These are phyloP conservation scores for Sicyos edulis DNA, from an alignment of 306 rosid species.

Conservation along the genomic window DNA sequence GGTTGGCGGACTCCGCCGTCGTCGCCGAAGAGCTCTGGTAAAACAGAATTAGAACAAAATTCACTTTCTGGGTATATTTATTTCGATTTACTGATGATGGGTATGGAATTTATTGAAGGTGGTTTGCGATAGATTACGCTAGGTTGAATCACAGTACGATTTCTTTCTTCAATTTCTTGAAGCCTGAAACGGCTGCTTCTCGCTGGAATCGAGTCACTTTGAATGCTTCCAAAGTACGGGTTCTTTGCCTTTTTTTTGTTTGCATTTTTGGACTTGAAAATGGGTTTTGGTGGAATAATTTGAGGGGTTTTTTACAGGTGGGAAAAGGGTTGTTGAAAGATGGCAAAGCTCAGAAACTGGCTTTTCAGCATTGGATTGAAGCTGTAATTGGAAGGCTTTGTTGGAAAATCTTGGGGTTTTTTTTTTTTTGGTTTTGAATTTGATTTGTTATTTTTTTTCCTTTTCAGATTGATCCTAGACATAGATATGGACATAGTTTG, in stretches of 20 bases:
- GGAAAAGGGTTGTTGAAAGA: conserved; percentile 79
- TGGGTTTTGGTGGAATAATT: background rate
- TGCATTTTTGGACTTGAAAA: background rate
- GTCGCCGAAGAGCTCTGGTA: conserved; percentile 93
- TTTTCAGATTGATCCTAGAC: conserved; percentile 88
- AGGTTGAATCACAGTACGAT: conserved; percentile 66
- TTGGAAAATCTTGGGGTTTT: background rate
- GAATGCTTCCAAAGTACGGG: conserved; percentile 72
- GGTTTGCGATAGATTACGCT: conserved; percentile 69
- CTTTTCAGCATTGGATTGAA: conserved; percentile 98
- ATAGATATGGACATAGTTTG: conserved; percentile 88
- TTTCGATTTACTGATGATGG: background rate
- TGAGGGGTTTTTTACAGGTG: conserved; percentile 48
- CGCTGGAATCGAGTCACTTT: conserved; percentile 62
- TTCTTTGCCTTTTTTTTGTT: background rate
- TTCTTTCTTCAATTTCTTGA: conserved; percentile 65
- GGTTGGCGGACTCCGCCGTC: conserved; percentile 88
- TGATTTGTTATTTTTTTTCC: background rate
- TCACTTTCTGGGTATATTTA: background rate
- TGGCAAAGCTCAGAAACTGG: conserved; percentile 81
- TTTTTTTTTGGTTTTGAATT: background rate
- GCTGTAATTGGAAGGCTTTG: conserved; percentile 44
- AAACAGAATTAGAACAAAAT: conserved; percentile 9
- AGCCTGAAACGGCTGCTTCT: conserved; percentile 52
- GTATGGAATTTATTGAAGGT: conserved; percentile 37